phyloP scores from a whole-genome alignment of 2,329 filamentous ascomycete species.

The Pseudonectria foliicola region DNA sequence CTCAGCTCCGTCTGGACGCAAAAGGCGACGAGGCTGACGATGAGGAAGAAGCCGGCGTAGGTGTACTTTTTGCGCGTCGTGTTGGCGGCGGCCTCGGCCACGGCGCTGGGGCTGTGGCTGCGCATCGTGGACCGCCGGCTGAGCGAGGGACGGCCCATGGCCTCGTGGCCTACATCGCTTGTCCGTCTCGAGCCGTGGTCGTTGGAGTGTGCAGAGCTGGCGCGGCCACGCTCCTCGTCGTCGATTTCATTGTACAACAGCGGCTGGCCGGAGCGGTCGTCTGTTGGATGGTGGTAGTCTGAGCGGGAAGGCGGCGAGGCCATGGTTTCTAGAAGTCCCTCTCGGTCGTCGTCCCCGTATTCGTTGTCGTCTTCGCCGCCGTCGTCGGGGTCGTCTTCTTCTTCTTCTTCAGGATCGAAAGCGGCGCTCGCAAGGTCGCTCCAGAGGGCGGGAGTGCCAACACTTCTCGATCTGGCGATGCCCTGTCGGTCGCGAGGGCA shows the following conservation, averaged over 20 bases:
- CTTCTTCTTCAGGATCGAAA: constrained; percentile 18
- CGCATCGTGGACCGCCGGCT: constrained; percentile 57
- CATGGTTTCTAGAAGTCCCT: constrained; percentile 26
- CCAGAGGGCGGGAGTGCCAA: constrained; percentile 17
- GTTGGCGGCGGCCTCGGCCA: constrained; percentile 26
- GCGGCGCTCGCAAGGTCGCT: constrained; percentile 18
- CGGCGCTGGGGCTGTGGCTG: constrained; percentile 62
- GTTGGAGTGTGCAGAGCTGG: constrained; percentile 9
- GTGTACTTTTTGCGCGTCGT: constrained; percentile 73
- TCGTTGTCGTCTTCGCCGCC: constrained; percentile 27
- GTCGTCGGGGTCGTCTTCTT: constrained; percentile 11
- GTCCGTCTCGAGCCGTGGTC: constrained; percentile 12
- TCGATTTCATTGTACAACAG: constrained; percentile 30
- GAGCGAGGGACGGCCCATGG: constrained; percentile 13
- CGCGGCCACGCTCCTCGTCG: constrained; percentile 23
- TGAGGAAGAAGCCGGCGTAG: constrained; percentile 76
- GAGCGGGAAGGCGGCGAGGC: constrained; percentile 38
- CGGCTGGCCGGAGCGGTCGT: constrained; percentile 38
- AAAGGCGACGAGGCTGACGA: constrained; percentile 78
- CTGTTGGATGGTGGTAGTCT: constrained; percentile 37
- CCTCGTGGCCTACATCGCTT: constrained; percentile 20
- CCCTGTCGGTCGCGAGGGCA: constrained; percentile 16
- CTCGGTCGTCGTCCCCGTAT: constrained; percentile 26
- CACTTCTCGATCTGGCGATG: constrained; percentile 18
- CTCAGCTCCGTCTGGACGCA: constrained; percentile 93